These are phyloP conservation scores for Moricandia arvensis DNA, from an alignment of 345 rosid species.

Conservation along the genomic window DNA sequence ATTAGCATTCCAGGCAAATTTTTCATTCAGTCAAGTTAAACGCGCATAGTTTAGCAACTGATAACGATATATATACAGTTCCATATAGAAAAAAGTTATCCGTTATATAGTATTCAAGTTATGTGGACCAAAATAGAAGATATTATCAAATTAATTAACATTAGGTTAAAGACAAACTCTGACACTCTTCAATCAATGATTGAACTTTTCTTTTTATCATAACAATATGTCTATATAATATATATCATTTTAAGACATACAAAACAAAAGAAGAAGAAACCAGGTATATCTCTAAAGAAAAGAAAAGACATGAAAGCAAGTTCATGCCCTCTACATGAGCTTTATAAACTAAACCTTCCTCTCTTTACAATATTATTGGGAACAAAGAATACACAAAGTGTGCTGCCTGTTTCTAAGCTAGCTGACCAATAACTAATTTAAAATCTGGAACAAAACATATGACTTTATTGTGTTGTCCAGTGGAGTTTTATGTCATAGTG, in stretches of 20 bases:
- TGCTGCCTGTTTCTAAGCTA: not conserved
- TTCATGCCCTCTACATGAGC: constrained; percentile 32
- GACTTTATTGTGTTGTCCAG: constrained; percentile 20
- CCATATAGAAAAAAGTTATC: not conserved
- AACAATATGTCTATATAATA: too few species aligned
- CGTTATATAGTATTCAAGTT: not conserved
- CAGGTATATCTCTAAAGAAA: too few species aligned
- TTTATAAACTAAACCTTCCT: not conserved
- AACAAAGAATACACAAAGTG: constrained; percentile 8
- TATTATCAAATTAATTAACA: not conserved
- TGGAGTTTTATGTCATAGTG: constrained; percentile 19
- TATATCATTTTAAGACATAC: not conserved
- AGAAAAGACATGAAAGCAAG: constrained; percentile 25
- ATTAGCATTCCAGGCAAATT: not conserved
- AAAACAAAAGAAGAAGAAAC: not conserved
- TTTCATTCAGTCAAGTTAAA: not conserved
- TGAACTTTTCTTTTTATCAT: not conserved
- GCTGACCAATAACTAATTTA: too few species aligned
- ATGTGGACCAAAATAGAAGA: constrained; percentile 6
- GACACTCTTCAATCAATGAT: constrained; percentile 15
- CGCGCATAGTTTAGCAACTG: not conserved
- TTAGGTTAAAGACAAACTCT: constrained; percentile 7
- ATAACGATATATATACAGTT: not conserved
- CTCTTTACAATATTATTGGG: not conserved
- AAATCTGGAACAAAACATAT: not conserved